phyloP scores from a whole-genome alignment of 208 protist genomes.

The Leptomonas pyrrhocoris region DNA sequence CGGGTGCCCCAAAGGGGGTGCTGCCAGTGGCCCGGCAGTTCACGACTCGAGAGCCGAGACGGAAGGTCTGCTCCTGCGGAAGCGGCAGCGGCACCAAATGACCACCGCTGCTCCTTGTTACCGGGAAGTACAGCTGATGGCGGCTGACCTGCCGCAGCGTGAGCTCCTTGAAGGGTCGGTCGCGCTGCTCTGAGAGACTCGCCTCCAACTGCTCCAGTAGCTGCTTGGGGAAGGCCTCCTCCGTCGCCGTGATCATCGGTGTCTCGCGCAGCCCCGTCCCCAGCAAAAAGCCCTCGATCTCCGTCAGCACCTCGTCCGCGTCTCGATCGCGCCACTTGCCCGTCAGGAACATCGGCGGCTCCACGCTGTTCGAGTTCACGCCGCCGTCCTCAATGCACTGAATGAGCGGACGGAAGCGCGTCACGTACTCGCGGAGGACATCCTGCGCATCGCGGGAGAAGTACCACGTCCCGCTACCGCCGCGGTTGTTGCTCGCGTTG shows the following conservation, averaged over 20 bases:
- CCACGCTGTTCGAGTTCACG: constrained; percentile 55
- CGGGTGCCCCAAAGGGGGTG: constrained; percentile 78
- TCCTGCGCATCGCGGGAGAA: constrained; percentile 73
- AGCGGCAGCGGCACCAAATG: constrained; percentile 79
- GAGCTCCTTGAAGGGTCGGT: constrained; percentile 44
- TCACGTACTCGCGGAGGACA: constrained; percentile 67
- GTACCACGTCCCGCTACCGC: constrained; percentile 73
- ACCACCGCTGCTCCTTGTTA: constrained; percentile 62
- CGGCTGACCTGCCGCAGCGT: constrained; percentile 49
- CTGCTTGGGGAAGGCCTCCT: constrained; percentile 69
- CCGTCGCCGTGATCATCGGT: constrained; percentile 74
- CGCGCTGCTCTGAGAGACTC: constrained; percentile 41
- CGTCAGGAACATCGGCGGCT: constrained; percentile 77
- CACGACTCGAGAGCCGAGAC: constrained; percentile 80
- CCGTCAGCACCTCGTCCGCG: constrained; percentile 66
- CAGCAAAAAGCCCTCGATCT: constrained; percentile 74
- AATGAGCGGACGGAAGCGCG: constrained; percentile 71
- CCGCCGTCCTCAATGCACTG: constrained; percentile 61
- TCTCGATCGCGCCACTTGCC: constrained; percentile 65
- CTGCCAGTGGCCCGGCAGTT: constrained; percentile 82
- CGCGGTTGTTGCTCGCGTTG: constrained; percentile 50
- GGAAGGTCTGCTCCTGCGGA: constrained; percentile 69
- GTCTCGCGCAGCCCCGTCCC: constrained; percentile 57
- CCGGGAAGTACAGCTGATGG: constrained; percentile 82
- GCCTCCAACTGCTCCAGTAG: constrained; percentile 71